Evolutionary conservation across 345 rosid species (phyloP).

Genomic region (Sapria himalayana): DNA sequence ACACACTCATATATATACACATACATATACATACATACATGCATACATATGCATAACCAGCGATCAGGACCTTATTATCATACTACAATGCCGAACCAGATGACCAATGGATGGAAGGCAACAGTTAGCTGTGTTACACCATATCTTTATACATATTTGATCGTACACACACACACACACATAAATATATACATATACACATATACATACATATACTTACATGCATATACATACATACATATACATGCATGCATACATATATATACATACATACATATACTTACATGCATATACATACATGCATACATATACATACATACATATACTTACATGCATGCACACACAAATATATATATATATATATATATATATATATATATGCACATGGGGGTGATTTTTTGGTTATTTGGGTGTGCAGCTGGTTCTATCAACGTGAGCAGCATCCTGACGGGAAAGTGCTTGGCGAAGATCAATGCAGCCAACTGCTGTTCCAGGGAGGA

Average conservation of each 20-base stretch:
- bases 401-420: too few species aligned
- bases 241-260: not conserved
- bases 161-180: too few species aligned
- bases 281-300: not conserved
- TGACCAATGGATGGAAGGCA: too few species aligned
- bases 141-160: too few species aligned
- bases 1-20: too few species aligned
- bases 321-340: not conserved
- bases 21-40: too few species aligned
- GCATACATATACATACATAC: not conserved
- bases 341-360: not conserved
- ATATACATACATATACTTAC: not conserved
- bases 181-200: not conserved
- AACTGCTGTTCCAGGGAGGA: constrained; percentile 32
- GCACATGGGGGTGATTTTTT: not conserved
- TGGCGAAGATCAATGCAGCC: constrained; percentile 53
- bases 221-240: not conserved
- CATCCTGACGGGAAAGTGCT: constrained; percentile 87
- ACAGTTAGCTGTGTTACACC: too few species aligned
- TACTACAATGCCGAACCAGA: too few species aligned
- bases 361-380: not conserved
- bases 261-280: not conserved
- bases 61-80: too few species aligned
- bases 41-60: too few species aligned
- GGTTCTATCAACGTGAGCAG: constrained; percentile 86